Evolutionary conservation across 1,139 yeast species (phyloP), one percentile per base, ranked within the genome.

Genomic region (Geotrichum aggregatum): DNA sequence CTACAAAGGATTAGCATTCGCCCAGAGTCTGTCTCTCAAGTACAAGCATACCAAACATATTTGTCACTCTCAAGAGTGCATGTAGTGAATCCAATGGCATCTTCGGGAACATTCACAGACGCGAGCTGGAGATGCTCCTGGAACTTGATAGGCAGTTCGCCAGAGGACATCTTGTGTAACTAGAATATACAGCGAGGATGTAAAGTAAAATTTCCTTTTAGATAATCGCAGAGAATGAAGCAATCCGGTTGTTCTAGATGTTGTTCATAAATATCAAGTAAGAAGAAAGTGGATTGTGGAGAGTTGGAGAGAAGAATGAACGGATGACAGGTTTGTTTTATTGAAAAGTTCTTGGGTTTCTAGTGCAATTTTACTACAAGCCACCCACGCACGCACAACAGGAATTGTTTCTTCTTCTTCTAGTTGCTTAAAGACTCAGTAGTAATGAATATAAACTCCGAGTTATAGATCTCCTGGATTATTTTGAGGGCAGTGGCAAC

Each of bases 31-130:
- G 24, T 24, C n/a, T 11, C 10, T n/a, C 13, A 26, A 22, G 16
- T 21, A 5, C 30, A 18, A 10, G 59, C 73, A 34, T 62, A 69
- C 73, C 76, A 73, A 50, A 92, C 87, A 72, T 84, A 92, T 67
- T 77, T 84, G 72, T 91, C 98, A 55, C 95, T 85, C 71, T 92
- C 96, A 62, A 92, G 79, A 30, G 98, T 92, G 56, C 97, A 88
- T 48, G 96, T 84, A 72, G 88, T 84, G 75, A 92, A 91, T 66
- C 91, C 96, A 65, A 92, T 82, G 54, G 94, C 83, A 62, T 82
- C 77, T 57, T 85, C 89, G 66, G 84, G 85, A 67, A 92, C 80
- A 58, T 96, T 96, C 70, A 88, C 76, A 60, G 84, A 76, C 56
- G 95, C 80, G 71, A 91, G 83, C 76, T 85, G 94, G 64, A 88